A percentile compares a stretch with the other conserved stretches of the same genome.
Evolutionary conservation across 345 rosid genomes (phyloP).

Genomic region (Bruguiera parviflora): DNA sequence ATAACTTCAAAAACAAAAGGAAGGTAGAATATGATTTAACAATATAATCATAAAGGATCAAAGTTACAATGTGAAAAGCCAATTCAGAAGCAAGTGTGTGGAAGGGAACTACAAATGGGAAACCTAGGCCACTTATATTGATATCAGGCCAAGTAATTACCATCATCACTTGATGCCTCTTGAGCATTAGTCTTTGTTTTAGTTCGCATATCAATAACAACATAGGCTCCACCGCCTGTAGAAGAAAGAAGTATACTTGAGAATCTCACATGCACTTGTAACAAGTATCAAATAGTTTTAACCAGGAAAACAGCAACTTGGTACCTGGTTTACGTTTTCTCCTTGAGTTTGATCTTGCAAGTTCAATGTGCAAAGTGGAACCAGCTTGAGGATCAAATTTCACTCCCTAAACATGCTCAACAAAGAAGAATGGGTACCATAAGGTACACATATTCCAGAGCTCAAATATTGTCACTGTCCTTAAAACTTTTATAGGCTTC

Average conservation of each 20-base stretch:
- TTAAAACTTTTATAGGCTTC: too few species aligned
- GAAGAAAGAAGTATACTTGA: slow-evolving; percentile 9
- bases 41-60: too few species aligned
- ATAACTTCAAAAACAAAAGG: too few species aligned
- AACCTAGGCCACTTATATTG: background rate
- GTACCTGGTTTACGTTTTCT: slow-evolving; percentile 68
- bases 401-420: slow-evolving; percentile 49
- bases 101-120: too few species aligned
- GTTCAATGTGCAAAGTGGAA: slow-evolving; percentile 67
- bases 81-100: too few species aligned
- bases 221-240: slow-evolving; percentile 69
- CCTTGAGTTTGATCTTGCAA: slow-evolving; percentile 85
- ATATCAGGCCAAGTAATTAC: slow-evolving; percentile 25
- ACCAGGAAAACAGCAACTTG: background rate
- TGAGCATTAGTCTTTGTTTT: slow-evolving; percentile 35
- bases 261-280: background rate
- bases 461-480: background rate
- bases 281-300: background rate
- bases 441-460: background rate
- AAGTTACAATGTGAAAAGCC: too few species aligned
- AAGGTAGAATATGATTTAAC: too few species aligned
- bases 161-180: slow-evolving; percentile 55
- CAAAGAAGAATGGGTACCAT: slow-evolving; percentile 3
- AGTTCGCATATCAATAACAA: slow-evolving; percentile 73
- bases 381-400: slow-evolving; percentile 86